These are phyloP conservation scores for Asterochloris sp. DNA, from an alignment of 139 green algal genomes.

Conservation along the genomic window DNA sequence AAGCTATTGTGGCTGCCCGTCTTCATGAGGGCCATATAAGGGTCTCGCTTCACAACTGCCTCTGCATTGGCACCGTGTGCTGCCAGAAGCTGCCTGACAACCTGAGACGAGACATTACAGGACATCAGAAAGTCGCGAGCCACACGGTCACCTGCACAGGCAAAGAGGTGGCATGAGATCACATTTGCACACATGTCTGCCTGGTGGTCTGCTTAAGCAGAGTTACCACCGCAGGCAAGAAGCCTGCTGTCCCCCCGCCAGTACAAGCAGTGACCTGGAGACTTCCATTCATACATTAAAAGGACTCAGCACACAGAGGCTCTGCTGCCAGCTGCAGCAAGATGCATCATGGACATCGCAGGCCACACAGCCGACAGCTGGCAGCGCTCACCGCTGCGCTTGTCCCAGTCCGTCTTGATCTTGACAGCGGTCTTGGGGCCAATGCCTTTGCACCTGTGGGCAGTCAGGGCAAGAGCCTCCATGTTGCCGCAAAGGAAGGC, in stretches of 20 bases:
- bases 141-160: no score
- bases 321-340: neutral
- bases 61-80: neutral
- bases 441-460: constrained; percentile 20
- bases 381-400: neutral
- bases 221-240: neutral
- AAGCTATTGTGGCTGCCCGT: neutral
- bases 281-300: neutral
- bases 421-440: constrained; percentile 37
- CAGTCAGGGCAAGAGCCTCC: no score
- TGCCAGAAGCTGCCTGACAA: neutral
- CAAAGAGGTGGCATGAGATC: no score
- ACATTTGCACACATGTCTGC: no score
- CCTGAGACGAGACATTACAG: neutral
- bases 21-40: neutral
- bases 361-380: neutral
- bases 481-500: no score
- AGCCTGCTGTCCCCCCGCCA: neutral
- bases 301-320: neutral
- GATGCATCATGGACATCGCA: neutral
- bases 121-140: neutral
- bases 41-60: neutral
- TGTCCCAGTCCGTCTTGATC: constrained; percentile 44
- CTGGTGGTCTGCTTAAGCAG: neutral
- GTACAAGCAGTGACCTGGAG: neutral